Percentiles rank a stretch among this genome's conserved stretches.
Conservation (phyloP, 2,329 filamentous ascomycete species). For the Chaetomium strumarium region DNA sequence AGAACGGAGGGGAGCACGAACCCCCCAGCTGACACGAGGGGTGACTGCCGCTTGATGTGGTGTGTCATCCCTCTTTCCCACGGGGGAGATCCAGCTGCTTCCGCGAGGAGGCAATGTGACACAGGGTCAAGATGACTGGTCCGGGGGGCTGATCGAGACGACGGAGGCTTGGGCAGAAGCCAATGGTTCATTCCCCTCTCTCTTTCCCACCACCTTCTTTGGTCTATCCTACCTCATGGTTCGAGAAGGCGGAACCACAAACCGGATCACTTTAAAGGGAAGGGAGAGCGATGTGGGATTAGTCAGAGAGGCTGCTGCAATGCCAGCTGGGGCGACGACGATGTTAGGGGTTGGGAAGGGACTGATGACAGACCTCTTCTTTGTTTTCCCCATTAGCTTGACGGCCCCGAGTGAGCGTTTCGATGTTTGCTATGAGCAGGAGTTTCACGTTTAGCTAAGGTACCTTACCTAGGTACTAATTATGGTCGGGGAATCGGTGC, state of each 20-base stretch:
- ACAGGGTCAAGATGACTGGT: neutral
- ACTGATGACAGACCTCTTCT: neutral
- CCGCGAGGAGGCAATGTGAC: neutral
- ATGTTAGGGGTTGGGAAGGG: neutral
- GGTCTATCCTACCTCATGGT: neutral
- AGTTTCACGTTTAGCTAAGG: neutral
- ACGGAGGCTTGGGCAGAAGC: neutral
- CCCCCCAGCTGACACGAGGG: neutral
- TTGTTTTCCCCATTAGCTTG: neutral
- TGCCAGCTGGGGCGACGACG: neutral
- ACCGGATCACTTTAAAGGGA: neutral
- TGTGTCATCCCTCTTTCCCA: neutral
- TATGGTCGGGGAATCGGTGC: neutral
- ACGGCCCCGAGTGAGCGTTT: neutral
- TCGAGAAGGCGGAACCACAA: constrained; percentile 1
- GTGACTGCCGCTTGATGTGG: neutral
- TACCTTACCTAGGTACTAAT: neutral
- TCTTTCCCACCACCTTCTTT: neutral
- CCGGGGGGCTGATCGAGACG: neutral
- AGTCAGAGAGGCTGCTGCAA: neutral
- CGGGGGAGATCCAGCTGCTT: neutral
- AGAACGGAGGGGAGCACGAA: neutral
- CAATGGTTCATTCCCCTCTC: neutral
- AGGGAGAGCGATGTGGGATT: neutral
- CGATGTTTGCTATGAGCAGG: neutral